phyloP scores from a whole-genome alignment of 2,329 filamentous ascomycete species.

The Didymella exigua region DNA sequence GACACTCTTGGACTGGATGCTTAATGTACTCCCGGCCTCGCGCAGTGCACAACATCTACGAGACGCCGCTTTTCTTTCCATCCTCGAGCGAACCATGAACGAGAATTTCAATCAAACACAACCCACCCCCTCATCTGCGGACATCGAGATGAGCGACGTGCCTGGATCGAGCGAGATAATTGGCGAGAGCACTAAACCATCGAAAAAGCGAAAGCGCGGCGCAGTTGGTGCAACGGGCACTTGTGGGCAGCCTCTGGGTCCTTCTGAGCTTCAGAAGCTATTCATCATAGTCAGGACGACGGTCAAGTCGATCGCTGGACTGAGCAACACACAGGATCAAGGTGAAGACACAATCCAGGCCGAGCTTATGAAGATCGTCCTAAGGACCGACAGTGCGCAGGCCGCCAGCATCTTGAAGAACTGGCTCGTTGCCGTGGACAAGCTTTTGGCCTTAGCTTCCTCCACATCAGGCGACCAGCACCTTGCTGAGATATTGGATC shows the following conservation, averaged over 20 bases:
- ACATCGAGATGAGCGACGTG: conserved; percentile 21
- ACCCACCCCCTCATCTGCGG: conserved; percentile 4
- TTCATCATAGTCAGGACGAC: conserved; percentile 31
- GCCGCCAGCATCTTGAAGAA: conserved; percentile 45
- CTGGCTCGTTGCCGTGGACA: conserved; percentile 40
- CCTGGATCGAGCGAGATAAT: conserved; percentile 40
- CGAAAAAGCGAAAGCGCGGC: conserved; percentile 46
- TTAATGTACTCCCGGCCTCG: conserved; percentile 70
- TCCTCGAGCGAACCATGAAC: conserved; percentile 69
- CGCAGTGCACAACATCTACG: conserved; percentile 73
- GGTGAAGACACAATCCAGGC: conserved; percentile 30
- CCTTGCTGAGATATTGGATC: conserved; percentile 22
- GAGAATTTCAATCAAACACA: conserved; percentile 52
- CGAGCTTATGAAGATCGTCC: conserved; percentile 46
- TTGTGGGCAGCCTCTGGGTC: conserved; percentile 22
- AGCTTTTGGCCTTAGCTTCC: conserved; percentile 14
- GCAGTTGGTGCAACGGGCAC: conserved; percentile 21
- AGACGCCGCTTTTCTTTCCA: conserved; percentile 69
- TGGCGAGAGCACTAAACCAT: conserved; percentile 31
- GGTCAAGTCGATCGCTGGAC: conserved; percentile 27
- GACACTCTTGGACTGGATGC: conserved; percentile 66
- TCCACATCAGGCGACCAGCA: neutral
- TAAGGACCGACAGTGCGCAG: conserved; percentile 43
- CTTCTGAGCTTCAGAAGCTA: conserved; percentile 23
- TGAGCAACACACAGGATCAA: conserved; percentile 18